Percentiles rank a stretch among this genome's conserved stretches.
These are phyloP conservation scores for Neoconidiobolus thromboides DNA, from an alignment of 371 early-diverging fungal species.

Conservation along the genomic window DNA sequence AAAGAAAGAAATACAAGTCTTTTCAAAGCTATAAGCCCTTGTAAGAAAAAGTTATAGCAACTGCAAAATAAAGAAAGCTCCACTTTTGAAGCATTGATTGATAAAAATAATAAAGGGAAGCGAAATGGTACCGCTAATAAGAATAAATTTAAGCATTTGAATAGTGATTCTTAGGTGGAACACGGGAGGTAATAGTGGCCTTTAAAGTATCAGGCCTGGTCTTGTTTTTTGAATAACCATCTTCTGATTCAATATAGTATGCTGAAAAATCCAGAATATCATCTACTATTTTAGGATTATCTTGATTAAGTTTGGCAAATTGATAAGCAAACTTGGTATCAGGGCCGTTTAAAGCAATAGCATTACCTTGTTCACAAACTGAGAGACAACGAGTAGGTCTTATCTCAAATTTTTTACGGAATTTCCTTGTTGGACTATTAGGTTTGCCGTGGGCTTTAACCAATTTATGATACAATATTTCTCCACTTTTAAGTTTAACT, in stretches of 20 bases:
- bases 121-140: no score
- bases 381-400: neutral
- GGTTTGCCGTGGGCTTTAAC: neutral
- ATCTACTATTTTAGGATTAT: conserved; percentile 2
- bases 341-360: conserved; percentile 6
- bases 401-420: conserved; percentile 3
- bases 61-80: no score
- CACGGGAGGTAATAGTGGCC: neutral
- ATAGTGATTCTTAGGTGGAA: conserved; percentile 6
- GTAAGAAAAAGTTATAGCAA: no score
- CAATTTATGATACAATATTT: neutral
- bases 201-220: neutral
- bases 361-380: conserved; percentile 4
- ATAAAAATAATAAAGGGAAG: no score
- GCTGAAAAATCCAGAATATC: conserved; percentile 4
- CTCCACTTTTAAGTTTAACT: neutral
- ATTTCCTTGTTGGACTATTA: neutral
- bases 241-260: conserved; percentile 3
- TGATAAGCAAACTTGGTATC: conserved; percentile 4
- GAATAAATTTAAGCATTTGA: neutral
- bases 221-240: conserved; percentile 1
- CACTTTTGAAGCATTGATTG: neutral
- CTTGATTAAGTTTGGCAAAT: conserved; percentile 1
- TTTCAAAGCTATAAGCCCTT: no score
- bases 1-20: neutral